These are phyloP conservation scores for Penicillium parvum DNA, from an alignment of 495 filamentous ascomycete species.

Conservation along the genomic window DNA sequence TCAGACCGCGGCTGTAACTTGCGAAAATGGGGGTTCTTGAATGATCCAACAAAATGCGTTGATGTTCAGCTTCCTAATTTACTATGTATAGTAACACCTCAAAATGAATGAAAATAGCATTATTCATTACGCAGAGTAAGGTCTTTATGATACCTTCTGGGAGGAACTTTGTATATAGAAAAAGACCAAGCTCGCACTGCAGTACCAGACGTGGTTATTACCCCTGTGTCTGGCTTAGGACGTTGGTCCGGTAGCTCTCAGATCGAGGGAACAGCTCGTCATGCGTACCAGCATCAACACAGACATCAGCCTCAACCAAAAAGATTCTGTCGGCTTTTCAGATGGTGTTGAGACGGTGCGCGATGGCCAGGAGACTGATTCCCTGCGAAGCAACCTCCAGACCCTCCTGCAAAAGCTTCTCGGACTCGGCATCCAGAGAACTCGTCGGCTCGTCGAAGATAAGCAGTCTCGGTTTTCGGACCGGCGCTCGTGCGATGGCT, in stretches of 20 bases:
- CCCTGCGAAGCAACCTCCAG: slow-evolving; percentile 59
- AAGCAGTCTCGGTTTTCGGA: slow-evolving; percentile 63
- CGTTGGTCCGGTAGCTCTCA: slow-evolving; percentile 2
- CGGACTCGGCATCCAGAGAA: slow-evolving; percentile 66
- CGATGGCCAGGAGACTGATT: slow-evolving; percentile 69
- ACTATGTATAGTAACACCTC: too few species aligned
- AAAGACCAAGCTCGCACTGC: too few species aligned
- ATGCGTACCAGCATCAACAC: slow-evolving; percentile 1
- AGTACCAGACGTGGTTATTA: neutral
- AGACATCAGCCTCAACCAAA: neutral
- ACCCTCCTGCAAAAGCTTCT: slow-evolving; percentile 63
- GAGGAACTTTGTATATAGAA: neutral
- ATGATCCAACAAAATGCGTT: neutral
- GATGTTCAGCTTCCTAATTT: neutral
- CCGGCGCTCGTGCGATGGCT: slow-evolving; percentile 66
- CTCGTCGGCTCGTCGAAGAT: slow-evolving; percentile 74
- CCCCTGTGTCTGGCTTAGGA: neutral
- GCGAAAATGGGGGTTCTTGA: neutral
- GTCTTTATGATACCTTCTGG: too few species aligned
- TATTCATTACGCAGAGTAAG: too few species aligned
- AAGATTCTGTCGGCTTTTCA: slow-evolving; percentile 69
- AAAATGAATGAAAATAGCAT: too few species aligned
- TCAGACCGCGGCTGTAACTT: slow-evolving; percentile 10
- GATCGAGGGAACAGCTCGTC: neutral
- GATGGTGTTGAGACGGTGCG: slow-evolving; percentile 69